Evolutionary conservation across 2,329 filamentous ascomycete genomes (phyloP), one percentile per base, ranked within the genome.

Genomic region (Botrytis squamosa): DNA sequence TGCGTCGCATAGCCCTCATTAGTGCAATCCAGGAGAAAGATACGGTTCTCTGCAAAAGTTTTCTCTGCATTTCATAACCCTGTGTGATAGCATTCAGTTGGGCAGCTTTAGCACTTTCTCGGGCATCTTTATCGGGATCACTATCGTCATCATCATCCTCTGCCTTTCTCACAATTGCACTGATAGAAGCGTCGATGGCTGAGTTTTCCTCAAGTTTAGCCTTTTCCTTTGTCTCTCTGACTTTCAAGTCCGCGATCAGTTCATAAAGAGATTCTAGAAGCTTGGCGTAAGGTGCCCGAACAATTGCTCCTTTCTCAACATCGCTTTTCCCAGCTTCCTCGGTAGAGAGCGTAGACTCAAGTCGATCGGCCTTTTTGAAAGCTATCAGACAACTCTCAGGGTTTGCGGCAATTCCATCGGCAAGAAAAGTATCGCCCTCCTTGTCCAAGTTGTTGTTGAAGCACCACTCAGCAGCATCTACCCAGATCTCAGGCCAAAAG

Each of bases 401-500:
- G 81, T 98, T 99, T 3, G 95, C 95, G 42, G 89, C 88, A 73
- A 97, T 91, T 49, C 96, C 96, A 75, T 96, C 90, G 36, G 90
- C 87, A 38, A 99, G 85, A 79, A 98, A 93, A 38, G 87, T 84
- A 74, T 86, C 85, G 64, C 88, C 87, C 52, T 94, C 91, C 63
- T 89, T 84, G 55, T 89, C 86, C 77, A 95, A 84, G 63, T 89
- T 89, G 78, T 96, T 94, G 72, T 92, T 88, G 79, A 94, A 94
- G 82, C 93, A 97, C 89, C 95, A 98, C 77, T 97, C 93, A 0
- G 95, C 93, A 16, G 94, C 95, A 75, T 98, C 94, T 68, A 94
- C 95, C 96, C 96, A 99, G 78, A 98, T 91, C 81, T 97, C 93
- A 6, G 96, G 95, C 89, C 95, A 96, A 83, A 98, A 99, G 69